These are phyloP conservation scores for Selaginella moellendorffii DNA, from an alignment of 75 land plant genomes.

Conservation along the genomic window DNA sequence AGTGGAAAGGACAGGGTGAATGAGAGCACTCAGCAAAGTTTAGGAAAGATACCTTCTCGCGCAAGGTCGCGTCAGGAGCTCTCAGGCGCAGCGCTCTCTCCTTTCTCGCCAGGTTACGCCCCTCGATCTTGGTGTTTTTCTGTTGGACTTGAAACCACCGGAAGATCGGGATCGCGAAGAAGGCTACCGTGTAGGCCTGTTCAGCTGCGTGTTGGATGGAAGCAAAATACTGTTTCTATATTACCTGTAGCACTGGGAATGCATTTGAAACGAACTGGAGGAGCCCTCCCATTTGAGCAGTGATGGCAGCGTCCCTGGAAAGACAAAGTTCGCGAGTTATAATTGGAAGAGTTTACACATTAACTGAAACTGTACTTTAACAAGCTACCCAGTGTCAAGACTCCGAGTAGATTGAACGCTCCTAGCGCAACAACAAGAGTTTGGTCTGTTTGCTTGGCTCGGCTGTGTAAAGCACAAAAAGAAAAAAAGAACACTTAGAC, in stretches of 20 bases:
- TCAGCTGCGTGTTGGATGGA: not conserved
- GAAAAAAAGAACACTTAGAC: not conserved
- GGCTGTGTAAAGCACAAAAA: constrained; percentile 32
- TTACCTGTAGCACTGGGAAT: constrained; percentile 32
- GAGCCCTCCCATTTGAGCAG: constrained; percentile 21
- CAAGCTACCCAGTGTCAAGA: constrained; percentile 62
- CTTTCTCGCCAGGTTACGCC: constrained; percentile 55
- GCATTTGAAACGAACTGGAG: constrained; percentile 29
- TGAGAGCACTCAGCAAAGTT: too few species aligned
- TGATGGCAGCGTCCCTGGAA: constrained; percentile 27
- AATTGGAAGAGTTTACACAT: not conserved
- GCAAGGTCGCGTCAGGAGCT: constrained; percentile 42
- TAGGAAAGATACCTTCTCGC: constrained; percentile 65
- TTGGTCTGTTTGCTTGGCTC: constrained; percentile 49
- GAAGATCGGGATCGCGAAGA: constrained; percentile 74
- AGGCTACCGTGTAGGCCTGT: constrained; percentile 84
- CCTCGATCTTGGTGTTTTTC: constrained; percentile 48
- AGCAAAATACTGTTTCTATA: not conserved
- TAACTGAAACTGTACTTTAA: constrained; percentile 31
- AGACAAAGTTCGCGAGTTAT: constrained; percentile 6
- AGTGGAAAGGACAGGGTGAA: not conserved
- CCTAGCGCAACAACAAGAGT: constrained; percentile 82
- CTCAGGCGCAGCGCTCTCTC: constrained; percentile 39
- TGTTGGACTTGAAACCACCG: constrained; percentile 60
- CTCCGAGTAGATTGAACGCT: constrained; percentile 74